Base-by-base conservation (phyloP, 148 eudicot genomes). In the Fallopia convolvulus region DNA sequence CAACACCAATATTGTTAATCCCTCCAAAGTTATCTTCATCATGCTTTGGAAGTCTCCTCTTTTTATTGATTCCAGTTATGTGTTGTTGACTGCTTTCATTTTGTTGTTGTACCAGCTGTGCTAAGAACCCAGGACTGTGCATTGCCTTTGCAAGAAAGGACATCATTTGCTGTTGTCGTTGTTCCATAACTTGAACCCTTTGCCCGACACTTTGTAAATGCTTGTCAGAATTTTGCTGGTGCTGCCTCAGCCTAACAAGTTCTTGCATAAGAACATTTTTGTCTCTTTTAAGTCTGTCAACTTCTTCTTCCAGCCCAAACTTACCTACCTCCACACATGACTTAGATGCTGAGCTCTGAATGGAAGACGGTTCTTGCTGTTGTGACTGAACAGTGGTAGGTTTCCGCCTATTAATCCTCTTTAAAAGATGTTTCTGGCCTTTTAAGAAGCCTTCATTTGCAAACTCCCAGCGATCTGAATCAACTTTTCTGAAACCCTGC, bases 141-240 rank as follows among this genome's bases (percentile, higher is more conserved):
- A 92, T 85, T 44, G 97, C 94, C 80, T 89, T 92, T 2, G 97
- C 92, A 52, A 92, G 97, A 72, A 92, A 92, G 7, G 97, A 85
- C 97, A 90, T 92, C 92, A 88, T 86, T 76, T 90, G 91, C 79
- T 88, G 90, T 46, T 90, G 92, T 77, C 85, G 79, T 76, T 90
- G 89, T 75, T 90, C 92, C 94, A 92, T 92, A 39, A 79, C 84
- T 46, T 92, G 97, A 72, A 92, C 90, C 33, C 97, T 88, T 77
- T 90, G 92, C 20, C 88, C 91, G 53, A 85, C 92, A 73, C 83
- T 83, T 74, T 90, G 91, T 84, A 92, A 72, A 71, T 89, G 94
- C 78, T 78, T 83, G 83, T 92, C 97, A 0, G 94, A 90, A 72
- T 87, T 60, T 76, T 90, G 92, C 83, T 92, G 97, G 46, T 84